Evolutionary conservation across 495 filamentous ascomycete species (phyloP), one percentile per base, ranked within the genome.

Genomic region (Xylona heveae): DNA sequence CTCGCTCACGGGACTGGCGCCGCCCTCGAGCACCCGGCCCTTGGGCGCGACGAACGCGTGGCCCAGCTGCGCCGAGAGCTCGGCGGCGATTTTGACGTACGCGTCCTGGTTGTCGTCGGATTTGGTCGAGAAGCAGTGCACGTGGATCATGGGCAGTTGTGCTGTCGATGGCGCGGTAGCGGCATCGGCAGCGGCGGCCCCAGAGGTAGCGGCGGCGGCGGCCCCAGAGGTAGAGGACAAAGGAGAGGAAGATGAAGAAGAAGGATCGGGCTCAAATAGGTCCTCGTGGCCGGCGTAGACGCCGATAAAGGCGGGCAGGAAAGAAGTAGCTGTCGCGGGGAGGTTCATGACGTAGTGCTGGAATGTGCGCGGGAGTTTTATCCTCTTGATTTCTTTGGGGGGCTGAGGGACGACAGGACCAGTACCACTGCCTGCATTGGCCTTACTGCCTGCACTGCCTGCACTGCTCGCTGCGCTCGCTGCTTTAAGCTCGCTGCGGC

Each of bases 261-360:
- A n/a, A n/a, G n/a, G n/a, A n/a, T n/a, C n/a, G n/a, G n/a, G n/a
- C n/a, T 29, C 3, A 41, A 90, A 84, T 1, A 80, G 57, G 2
- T 53, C 30, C 42, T 78, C 74, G 17, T 66, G 58, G 13, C 66
- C 71, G 5, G 54, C 51, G 45, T 95, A 95, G 9, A 91, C 48
- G 6, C 90, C 85, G 10, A 69, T 64, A 62, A 84, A 94, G 20
- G 71, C 62, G n/a, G 71, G 67, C 4, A 97, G 58, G 52, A 97
- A 97, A 35, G 69, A 66, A 38, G 83, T 69, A 0, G 88, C 88
- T 2, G 64, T 70, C 4, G 83, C 90, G 6, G 88, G 88, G 3
- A 97, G 78, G 51, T 97, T 97, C 75, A 97, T 90, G 33, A 95
- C 74, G 48, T 81, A 95, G 57, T 97, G 88, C 18, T 66, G 60